These are phyloP conservation scores for Fusarium setosum DNA, from an alignment of 2,329 filamentous ascomycete genomes.

Conservation along the genomic window DNA sequence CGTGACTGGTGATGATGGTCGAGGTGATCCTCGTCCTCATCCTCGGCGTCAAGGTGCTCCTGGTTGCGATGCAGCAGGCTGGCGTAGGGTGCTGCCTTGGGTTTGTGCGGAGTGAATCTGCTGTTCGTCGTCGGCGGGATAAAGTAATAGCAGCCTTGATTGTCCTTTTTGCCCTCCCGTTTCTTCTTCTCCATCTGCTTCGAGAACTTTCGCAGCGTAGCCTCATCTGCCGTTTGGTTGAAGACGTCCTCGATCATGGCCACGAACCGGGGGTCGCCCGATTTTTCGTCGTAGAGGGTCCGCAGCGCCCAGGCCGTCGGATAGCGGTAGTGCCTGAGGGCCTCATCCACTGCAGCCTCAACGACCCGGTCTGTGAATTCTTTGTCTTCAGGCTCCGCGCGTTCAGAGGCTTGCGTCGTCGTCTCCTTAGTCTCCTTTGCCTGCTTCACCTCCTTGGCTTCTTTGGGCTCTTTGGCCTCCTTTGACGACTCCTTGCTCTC, in stretches of 20 bases:
- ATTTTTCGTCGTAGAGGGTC: conserved; percentile 69
- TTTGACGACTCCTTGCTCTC: conserved; percentile 22
- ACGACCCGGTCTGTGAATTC: conserved; percentile 64
- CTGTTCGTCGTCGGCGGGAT: conserved; percentile 58
- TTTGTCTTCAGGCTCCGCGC: conserved; percentile 49
- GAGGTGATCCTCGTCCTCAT: conserved; percentile 17
- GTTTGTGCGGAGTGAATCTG: conserved; percentile 56
- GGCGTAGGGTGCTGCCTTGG: conserved; percentile 62
- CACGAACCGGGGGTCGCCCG: conserved; percentile 62
- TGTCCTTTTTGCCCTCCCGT: conserved; percentile 65
- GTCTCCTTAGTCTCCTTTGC: conserved; percentile 27
- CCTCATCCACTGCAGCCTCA: conserved; percentile 68
- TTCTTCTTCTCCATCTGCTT: conserved; percentile 65
- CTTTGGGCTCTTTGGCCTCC: conserved; percentile 18
- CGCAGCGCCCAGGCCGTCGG: conserved; percentile 72
- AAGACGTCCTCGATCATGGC: conserved; percentile 69
- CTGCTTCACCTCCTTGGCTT: conserved; percentile 12
- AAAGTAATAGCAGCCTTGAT: conserved; percentile 66
- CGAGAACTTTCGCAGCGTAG: conserved; percentile 63
- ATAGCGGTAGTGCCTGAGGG: conserved; percentile 66
- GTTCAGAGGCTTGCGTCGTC: conserved; percentile 31
- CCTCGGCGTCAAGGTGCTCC: conserved; percentile 36
- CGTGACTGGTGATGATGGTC: neutral
- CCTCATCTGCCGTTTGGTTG: conserved; percentile 65
- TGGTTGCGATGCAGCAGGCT: conserved; percentile 58